Evolutionary conservation across 2,329 filamentous ascomycete genomes (phyloP).

Genomic region (Orbilia blumenaviensis): DNA sequence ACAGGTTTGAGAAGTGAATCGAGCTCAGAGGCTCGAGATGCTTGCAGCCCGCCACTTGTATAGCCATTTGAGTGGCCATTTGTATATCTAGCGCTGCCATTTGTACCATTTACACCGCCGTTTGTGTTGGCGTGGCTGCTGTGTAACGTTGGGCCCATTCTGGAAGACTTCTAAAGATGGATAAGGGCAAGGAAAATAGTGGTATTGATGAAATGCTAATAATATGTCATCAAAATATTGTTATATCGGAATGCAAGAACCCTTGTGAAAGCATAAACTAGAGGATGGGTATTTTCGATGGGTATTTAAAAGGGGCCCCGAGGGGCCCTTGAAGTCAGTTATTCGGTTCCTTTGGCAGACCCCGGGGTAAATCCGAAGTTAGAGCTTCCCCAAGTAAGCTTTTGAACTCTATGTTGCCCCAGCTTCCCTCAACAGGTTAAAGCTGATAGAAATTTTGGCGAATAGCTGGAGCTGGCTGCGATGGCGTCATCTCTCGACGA

Average conservation of each 20-base stretch:
- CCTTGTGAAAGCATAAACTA: not conserved
- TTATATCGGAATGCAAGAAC: not conserved
- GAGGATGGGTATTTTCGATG: not conserved
- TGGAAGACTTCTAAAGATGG: not conserved
- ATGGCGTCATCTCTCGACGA: constrained; percentile 43
- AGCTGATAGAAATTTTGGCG: constrained; percentile 25
- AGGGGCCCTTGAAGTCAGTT: not conserved
- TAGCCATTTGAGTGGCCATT: not conserved
- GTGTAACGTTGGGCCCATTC: constrained; percentile 46
- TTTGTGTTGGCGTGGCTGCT: constrained; percentile 38
- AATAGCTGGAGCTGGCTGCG: not conserved
- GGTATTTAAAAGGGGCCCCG: constrained; percentile 5
- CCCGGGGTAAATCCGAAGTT: constrained; percentile 27
- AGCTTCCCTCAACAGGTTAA: constrained; percentile 24
- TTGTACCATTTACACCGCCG: not conserved
- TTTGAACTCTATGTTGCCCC: constrained; percentile 24
- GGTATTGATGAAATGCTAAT: not conserved
- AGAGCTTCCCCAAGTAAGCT: constrained; percentile 24
- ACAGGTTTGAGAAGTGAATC: constrained; percentile 33
- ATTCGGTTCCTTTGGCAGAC: not conserved
- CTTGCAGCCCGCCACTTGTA: constrained; percentile 10
- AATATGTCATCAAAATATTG: not conserved
- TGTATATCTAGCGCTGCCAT: constrained; percentile 23
- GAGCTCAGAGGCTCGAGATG: constrained; percentile 33
- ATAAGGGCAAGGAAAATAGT: not conserved